Evolutionary conservation across 495 filamentous ascomycete species (phyloP).

Genomic region (Endocarpon pusillum): DNA sequence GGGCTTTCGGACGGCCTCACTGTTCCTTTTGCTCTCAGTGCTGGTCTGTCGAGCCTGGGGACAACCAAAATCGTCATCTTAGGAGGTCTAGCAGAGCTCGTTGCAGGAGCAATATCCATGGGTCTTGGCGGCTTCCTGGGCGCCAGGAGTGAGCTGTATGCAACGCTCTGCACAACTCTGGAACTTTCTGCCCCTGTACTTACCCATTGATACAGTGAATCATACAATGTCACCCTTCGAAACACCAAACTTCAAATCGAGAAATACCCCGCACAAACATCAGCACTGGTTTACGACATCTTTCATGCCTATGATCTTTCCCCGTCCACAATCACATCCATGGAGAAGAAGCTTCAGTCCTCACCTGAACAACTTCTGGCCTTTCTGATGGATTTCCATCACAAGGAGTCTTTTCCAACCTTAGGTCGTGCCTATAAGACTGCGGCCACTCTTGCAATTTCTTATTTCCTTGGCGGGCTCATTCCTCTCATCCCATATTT

Average conservation of each 20-base stretch:
- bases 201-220: conserved; percentile 28
- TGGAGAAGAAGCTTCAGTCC: conserved; percentile 28
- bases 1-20: conserved; percentile 43
- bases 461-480: conserved; percentile 57
- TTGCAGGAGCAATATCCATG: conserved; percentile 40
- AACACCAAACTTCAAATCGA: conserved; percentile 26
- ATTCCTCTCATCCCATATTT: conserved; percentile 62
- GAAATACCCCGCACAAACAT: conserved; percentile 21
- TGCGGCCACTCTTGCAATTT: conserved; percentile 44
- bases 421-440: conserved; percentile 39
- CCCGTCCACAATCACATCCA: conserved; percentile 19
- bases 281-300: conserved; percentile 27
- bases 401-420: conserved; percentile 32
- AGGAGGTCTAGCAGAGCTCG: conserved; percentile 37
- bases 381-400: conserved; percentile 38
- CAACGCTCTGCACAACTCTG: no score
- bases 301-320: conserved; percentile 35
- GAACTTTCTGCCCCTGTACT: no score
- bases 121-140: conserved; percentile 43
- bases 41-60: conserved; percentile 34
- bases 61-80: conserved; percentile 36
- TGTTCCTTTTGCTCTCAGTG: conserved; percentile 38
- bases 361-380: conserved; percentile 32
- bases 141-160: conserved; percentile 50
- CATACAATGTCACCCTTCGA: conserved; percentile 28